Evolutionary conservation across 164 flowering plant genomes (phyloP).

Genomic region (Santalum album): DNA sequence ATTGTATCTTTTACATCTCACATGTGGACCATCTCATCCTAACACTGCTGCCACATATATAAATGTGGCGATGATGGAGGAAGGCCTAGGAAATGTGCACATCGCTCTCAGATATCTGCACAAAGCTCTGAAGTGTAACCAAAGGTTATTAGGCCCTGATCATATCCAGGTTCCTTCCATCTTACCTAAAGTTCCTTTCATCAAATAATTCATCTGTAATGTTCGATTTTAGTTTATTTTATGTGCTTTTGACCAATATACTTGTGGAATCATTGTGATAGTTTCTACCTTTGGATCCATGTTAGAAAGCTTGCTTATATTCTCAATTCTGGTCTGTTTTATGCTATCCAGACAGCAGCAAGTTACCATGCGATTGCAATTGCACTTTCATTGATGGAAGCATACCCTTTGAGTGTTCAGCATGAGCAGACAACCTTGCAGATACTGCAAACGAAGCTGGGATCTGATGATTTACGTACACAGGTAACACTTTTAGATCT

Average conservation of each 20-base stretch:
- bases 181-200: too few relatives aligned
- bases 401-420: constrained; percentile 96
- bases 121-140: constrained; percentile 95
- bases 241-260: too few relatives aligned
- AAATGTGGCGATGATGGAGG: constrained; percentile 99
- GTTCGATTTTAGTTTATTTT: too few relatives aligned
- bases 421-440: constrained; percentile 98
- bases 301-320: not conserved
- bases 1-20: constrained; percentile 83
- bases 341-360: constrained; percentile 81
- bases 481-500: constrained; percentile 32
- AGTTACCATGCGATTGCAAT: constrained; percentile 99
- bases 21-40: constrained; percentile 99
- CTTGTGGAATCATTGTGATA: not conserved
- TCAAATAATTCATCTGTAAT: too few relatives aligned
- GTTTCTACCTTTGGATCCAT: not conserved
- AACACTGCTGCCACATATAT: constrained; percentile 99
- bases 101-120: constrained; percentile 97
- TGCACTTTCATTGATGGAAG: constrained; percentile 99
- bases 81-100: constrained; percentile 98
- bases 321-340: constrained; percentile 12
- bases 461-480: constrained; percentile 73
- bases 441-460: constrained; percentile 85
- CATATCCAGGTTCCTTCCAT: constrained; percentile 78
- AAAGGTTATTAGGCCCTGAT: constrained; percentile 90